Evolutionary conservation across 768 basidiomycete species (phyloP), one percentile per base, ranked within the genome.

Genomic region (Termitomyces sp.): DNA sequence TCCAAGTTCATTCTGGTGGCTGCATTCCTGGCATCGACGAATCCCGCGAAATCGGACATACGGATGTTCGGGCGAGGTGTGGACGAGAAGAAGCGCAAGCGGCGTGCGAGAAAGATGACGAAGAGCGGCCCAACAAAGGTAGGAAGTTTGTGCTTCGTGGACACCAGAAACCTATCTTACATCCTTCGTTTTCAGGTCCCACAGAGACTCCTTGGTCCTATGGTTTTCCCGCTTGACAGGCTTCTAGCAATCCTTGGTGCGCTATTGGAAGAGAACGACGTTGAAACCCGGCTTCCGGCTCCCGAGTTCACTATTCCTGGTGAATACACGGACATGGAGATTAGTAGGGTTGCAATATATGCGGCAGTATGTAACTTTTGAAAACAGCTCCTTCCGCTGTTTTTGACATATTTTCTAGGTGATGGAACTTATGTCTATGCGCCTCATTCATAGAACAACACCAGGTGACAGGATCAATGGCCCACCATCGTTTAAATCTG

Each of bases 1-100:
- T 52, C 40, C 24, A 54, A 52, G 22, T 63, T 60, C 32, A 63
- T 63, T 6, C 38, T 63, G 30, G 58, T 63, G 6, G 56, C 61
- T 50, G 53, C 56, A 22, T 96, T 86, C 66, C 71, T 94, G 42
- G 91, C 92, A 6, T 92, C 91, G 43, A 88, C 87, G 43, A 97
- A 96, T 65, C 93, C 94, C 2, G 70, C 85, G 0, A 87, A 85
- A 65, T 86, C 84, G 9, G 94, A 95, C 70, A 36, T 92, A 61
- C 77, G 90, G 38, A 86, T 96, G 82, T 92, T 97, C 70, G 88
- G 89, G 4, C 69, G 93, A 14, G 87, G 84, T 1, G 58, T 81
- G 28, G 86, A 87, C 54, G 89, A 89, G 67, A 82, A 82, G 58
- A 81, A 79, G 65, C 76, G 77, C 61, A 80, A 80, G 69, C 78